Base-by-base conservation (phyloP, 371 early-diverging fungal species). In the Mucor saturninus region DNA sequence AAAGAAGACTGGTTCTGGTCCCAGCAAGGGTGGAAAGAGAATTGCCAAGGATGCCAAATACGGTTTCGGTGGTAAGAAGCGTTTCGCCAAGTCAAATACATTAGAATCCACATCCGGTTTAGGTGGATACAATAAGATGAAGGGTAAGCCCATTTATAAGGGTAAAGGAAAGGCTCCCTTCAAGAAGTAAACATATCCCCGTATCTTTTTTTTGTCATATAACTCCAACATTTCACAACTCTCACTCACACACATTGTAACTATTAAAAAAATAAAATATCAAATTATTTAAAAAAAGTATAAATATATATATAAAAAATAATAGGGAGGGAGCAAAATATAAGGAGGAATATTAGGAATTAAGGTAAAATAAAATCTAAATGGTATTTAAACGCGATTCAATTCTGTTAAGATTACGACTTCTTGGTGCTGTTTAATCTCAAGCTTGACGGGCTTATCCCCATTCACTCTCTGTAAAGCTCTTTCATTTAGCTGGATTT, bases 11-110 rank as follows among this genome's bases (percentile, higher is more conserved):
- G 50, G 50, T 38, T 30, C 28, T 15, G n/a, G 15, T 28, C 73
- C 78, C 42, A 62, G 56, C 68, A 88, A 77, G 79, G 87, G 48
- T 61, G 75, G 72, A 40, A 72, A 65, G 86, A 69, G 81, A 58
- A 15, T 69, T 10, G 50, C 83, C 66, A 90, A 85, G 77, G 77
- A 86, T 70, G 38, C 69, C 42, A 94, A 91, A 81, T 97, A 87
- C 68, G 96, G 97, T 9, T 92, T 87, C 80, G 97, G 97, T 46
- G 97, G 97, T 52, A 67, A 61, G 63, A 87, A 86, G 78, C 75
- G 92, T 30, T 65, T 81, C 57, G 66, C 78, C 39, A 97, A 95
- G 81, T 77, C 84, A 58, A 97, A 97, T 74, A 91, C 91, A 14
- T 83, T 89, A 9, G 93, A 91, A 43, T 88, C 89, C 38, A 81